These are phyloP conservation scores for Paramecium caudatum DNA, from an alignment of 73 alveolate species.

Conservation along the genomic window DNA sequence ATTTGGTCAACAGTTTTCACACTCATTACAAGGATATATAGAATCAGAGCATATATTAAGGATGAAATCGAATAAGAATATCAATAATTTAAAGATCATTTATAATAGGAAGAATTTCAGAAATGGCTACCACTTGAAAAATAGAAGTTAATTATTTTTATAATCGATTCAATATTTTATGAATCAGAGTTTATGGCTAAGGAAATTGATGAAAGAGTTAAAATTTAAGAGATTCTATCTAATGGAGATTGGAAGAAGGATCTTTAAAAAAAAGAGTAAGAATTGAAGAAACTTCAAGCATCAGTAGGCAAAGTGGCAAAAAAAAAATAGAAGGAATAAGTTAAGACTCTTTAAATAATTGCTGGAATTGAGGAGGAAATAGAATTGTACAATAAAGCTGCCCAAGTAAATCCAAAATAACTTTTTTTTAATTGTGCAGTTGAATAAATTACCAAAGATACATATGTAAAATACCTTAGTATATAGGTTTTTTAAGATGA, in stretches of 20 bases:
- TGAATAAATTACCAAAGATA: not conserved
- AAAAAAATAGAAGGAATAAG: constrained; percentile 7
- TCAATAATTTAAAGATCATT: constrained; percentile 22
- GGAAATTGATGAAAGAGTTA: constrained; percentile 27
- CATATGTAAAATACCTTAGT: not conserved
- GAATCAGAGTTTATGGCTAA: constrained; percentile 44
- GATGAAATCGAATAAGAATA: constrained; percentile 51
- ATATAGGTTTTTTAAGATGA: constrained; percentile 45
- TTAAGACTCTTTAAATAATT: not conserved
- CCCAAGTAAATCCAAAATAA: not conserved
- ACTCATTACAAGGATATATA: constrained; percentile 5
- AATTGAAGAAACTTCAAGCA: not conserved
- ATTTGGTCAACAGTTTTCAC: constrained; percentile 52
- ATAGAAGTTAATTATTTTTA: not conserved
- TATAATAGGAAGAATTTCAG: not conserved
- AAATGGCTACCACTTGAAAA: not conserved
- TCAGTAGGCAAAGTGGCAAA: constrained; percentile 49
- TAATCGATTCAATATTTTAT: constrained; percentile 40
- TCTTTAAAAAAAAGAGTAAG: constrained; percentile 1
- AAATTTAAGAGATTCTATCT: constrained; percentile 4
- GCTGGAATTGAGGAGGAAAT: constrained; percentile 33
- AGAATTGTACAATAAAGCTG: not conserved
- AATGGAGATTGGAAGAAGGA: constrained; percentile 31
- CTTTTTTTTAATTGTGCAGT: not conserved
- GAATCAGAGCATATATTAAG: constrained; percentile 54